Conservation (phyloP, 2,329 filamentous ascomycete genomes). For the Xylaria sp. region DNA sequence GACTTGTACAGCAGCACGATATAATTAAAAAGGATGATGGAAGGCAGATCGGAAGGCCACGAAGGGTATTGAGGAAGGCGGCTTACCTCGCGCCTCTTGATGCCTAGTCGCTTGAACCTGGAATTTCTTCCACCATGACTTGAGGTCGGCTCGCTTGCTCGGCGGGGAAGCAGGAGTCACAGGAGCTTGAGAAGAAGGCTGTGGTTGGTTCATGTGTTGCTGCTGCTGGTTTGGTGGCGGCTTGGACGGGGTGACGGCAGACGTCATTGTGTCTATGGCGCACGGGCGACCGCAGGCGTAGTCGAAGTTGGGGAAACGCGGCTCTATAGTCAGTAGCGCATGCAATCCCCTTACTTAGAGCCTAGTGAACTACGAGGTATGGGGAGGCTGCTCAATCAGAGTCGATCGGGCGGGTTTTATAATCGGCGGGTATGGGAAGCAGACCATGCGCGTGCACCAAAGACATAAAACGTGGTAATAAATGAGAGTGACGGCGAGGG, state of each 20-base stretch:
- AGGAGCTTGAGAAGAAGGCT: constrained; percentile 40
- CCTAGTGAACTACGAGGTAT: constrained; percentile 9
- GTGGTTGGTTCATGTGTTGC: constrained; percentile 44
- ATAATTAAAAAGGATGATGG: background rate
- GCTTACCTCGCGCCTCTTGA: constrained; percentile 67
- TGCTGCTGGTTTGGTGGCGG: constrained; percentile 41
- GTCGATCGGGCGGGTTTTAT: constrained; percentile 14
- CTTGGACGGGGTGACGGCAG: constrained; percentile 48
- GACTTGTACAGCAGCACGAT: background rate
- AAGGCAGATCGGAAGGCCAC: constrained; percentile 14
- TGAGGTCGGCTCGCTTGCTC: constrained; percentile 81
- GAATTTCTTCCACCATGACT: constrained; percentile 98
- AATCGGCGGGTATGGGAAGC: constrained; percentile 12
- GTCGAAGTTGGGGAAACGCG: constrained; percentile 31
- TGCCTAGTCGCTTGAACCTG: constrained; percentile 73
- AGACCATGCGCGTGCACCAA: constrained; percentile 22
- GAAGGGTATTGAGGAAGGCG: constrained; percentile 33
- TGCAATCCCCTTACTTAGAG: constrained; percentile 33
- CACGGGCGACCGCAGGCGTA: constrained; percentile 47
- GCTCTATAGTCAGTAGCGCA: constrained; percentile 33
- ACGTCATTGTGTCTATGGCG: constrained; percentile 51
- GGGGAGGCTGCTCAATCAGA: constrained; percentile 30
- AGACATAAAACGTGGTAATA: constrained; percentile 31
- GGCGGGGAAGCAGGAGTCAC: constrained; percentile 73
- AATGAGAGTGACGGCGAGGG: constrained; percentile 2